phyloP scores from a whole-genome alignment of 179 eudicot species.

The Actinidia polygama region DNA sequence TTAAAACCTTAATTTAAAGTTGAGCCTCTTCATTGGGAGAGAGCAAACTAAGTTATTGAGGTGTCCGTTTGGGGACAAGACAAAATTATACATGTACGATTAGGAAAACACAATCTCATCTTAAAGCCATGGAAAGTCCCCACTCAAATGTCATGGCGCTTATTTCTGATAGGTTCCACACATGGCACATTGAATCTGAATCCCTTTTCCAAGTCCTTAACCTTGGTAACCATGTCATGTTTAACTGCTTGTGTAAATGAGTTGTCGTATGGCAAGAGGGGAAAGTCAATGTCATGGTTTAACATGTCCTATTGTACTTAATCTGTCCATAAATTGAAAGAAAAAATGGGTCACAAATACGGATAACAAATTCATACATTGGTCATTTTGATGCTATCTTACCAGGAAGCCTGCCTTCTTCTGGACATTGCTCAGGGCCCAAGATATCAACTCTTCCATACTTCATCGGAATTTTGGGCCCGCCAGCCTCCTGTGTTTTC shows the following conservation, averaged over 20 bases:
- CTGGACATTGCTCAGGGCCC: slow-evolving; percentile 86
- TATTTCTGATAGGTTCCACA: neutral
- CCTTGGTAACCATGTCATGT: neutral
- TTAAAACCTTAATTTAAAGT: neutral
- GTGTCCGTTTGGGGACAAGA: neutral
- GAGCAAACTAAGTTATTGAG: neutral
- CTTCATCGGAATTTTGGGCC: slow-evolving; percentile 92
- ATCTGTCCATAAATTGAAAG: neutral
- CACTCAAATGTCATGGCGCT: neutral
- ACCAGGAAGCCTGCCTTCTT: slow-evolving; percentile 99
- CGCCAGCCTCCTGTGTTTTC: slow-evolving; percentile 87
- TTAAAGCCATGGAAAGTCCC: neutral
- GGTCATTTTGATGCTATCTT: slow-evolving; percentile 16
- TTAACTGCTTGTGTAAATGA: too few relatives aligned
- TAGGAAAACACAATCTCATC: neutral
- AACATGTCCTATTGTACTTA: neutral
- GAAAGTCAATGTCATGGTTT: neutral
- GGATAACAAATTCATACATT: slow-evolving; percentile 10
- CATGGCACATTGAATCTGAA: neutral
- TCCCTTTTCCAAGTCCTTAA: neutral
- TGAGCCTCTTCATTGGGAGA: neutral
- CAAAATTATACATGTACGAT: neutral
- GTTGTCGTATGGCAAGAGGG: neutral
- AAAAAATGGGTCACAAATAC: neutral
- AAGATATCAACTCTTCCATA: slow-evolving; percentile 94